Evolutionary conservation across 2,329 filamentous ascomycete species (phyloP).

Genomic region (Sphaerostilbella broomeana): DNA sequence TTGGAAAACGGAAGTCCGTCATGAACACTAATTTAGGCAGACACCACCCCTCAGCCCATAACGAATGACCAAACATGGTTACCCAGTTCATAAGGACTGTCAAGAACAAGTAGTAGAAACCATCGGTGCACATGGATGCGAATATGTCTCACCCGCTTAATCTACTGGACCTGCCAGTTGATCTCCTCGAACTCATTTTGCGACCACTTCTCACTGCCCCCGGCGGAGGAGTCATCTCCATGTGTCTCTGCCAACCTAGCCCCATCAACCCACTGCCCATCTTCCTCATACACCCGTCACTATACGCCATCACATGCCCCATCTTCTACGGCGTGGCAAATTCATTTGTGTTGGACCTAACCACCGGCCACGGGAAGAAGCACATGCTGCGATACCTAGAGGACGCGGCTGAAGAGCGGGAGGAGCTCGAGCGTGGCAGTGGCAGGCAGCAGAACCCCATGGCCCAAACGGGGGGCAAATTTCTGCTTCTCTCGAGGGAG

Average conservation of each 20-base stretch:
- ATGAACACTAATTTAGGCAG: no score
- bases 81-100: no score
- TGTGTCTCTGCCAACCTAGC: constrained; percentile 24
- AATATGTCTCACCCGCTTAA: constrained; percentile 18
- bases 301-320: constrained; percentile 27
- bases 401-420: constrained; percentile 14
- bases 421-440: constrained; percentile 8
- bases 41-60: no score
- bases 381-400: constrained; percentile 23
- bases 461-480: constrained; percentile 2
- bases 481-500: constrained; percentile 19
- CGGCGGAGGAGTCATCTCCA: constrained; percentile 15
- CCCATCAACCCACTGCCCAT: constrained; percentile 22
- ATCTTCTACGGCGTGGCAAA: constrained; percentile 27
- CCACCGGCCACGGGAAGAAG: constrained; percentile 21
- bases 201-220: constrained; percentile 23
- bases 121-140: no score
- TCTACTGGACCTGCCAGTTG: constrained; percentile 29
- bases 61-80: no score
- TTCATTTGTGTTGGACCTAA: constrained; percentile 25
- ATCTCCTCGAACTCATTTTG: constrained; percentile 27
- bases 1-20: no score
- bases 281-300: constrained; percentile 27
- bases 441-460: not conserved
- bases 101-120: no score